Base-by-base conservation (phyloP, 371 early-diverging fungal species). In the Rhizopus arrhizus region DNA sequence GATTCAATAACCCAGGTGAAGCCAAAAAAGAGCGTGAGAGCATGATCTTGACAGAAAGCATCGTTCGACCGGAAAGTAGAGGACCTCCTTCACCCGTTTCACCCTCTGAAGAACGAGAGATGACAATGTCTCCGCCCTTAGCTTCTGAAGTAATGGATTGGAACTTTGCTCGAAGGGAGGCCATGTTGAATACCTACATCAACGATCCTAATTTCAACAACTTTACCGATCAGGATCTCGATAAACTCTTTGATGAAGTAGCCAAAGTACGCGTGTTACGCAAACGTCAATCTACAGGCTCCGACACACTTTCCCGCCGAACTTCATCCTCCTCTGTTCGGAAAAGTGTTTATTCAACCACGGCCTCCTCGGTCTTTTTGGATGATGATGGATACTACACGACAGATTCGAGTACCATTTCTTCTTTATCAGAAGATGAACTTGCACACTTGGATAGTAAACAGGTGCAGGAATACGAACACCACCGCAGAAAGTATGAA, bases 1-100 rank as follows among this genome's bases (percentile, higher is more conserved):
- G 94, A 3, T 93, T 94, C 66, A 91, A 89, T 56, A 84, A 96
- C 65, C 96, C 96, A 3, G 90, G 86, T 55, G 92, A 94, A 69
- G 91, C 85, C 4, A 85, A 91, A 8, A 79, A 81, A 31, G 93
- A 93, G 56, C 75, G 89, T 7, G 85, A 82, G n/a, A 54, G 15
- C 4, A 58, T 52, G 43, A 43, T 11, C 15, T 7, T 29, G 4
- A 28, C 47, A 13, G 47, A 16, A 7, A 28, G 28, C 12, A 4
- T 16, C 2, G 4, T 28, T 29, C 4, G 62, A 53, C 9, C 42
- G 3, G 43, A 13, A n/a, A 13, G 48, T 47, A 56, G 57, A 61
- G 7, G 69, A 67, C 33, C 65, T 62, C 71, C 80, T 34, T 66
- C 80, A 28, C 82, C 83, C 1, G 79, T 81, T 22, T 83, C 86